Conservation (phyloP, 2,329 filamentous ascomycete species). For the Pseudogymnoascus sp. region DNA sequence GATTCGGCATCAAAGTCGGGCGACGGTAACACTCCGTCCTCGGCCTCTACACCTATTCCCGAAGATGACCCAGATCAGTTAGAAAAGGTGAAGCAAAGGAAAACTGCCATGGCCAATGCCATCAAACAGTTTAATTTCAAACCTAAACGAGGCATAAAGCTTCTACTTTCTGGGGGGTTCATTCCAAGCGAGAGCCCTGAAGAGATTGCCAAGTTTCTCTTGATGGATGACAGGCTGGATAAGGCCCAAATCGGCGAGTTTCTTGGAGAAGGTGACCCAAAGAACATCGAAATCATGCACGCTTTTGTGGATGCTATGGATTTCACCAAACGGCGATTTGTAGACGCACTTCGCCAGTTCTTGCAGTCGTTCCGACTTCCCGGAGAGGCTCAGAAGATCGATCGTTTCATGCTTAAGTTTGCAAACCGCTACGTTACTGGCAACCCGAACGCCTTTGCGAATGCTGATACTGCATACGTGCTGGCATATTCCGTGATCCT, state of each 20-base stretch:
- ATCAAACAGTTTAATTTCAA: slow-evolving; percentile 96
- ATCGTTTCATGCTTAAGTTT: slow-evolving; percentile 99
- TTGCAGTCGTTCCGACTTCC: slow-evolving; percentile 90
- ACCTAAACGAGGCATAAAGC: slow-evolving; percentile 85
- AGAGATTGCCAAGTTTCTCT: slow-evolving; percentile 77
- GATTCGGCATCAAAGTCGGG: slow-evolving; percentile 55
- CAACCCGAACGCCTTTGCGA: slow-evolving; percentile 95
- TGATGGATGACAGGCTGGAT: slow-evolving; percentile 74
- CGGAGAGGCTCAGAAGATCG: slow-evolving; percentile 96
- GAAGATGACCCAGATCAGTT: slow-evolving; percentile 91
- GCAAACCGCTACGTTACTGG: slow-evolving; percentile 90
- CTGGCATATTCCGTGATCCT: slow-evolving; percentile 94
- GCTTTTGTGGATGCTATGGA: slow-evolving; percentile 95
- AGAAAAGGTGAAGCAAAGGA: slow-evolving; percentile 90
- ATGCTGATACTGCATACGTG: slow-evolving; percentile 95
- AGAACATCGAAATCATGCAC: slow-evolving; percentile 97
- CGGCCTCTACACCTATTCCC: slow-evolving; percentile 57
- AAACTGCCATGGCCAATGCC: slow-evolving; percentile 83
- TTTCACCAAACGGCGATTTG: slow-evolving; percentile 82
- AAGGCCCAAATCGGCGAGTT: slow-evolving; percentile 92
- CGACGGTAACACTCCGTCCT: slow-evolving; percentile 40
- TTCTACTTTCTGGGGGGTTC: slow-evolving; percentile 75
- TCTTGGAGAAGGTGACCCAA: slow-evolving; percentile 83
- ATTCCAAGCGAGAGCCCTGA: slow-evolving; percentile 69
- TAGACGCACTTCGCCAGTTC: slow-evolving; percentile 84